A percentile compares a stretch with the other conserved stretches of the same genome.
phyloP scores from a whole-genome alignment of 2,329 filamentous ascomycete genomes.

The Exserohilum rostratum region DNA sequence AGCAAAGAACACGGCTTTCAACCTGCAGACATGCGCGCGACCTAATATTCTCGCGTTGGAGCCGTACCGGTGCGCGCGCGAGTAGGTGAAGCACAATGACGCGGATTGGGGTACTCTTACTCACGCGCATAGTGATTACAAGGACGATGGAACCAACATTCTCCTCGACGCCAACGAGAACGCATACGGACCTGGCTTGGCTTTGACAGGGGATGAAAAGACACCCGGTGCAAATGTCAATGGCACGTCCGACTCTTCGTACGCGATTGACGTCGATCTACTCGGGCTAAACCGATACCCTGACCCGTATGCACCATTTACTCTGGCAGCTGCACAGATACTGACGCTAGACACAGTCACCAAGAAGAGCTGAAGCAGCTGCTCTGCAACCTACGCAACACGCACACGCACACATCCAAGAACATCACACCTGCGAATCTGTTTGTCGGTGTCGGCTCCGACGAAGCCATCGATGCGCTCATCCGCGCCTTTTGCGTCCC shows the following conservation, averaged over 20 bases:
- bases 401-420: constrained; percentile 77
- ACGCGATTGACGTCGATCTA: constrained; percentile 71
- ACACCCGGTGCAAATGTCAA: constrained; percentile 53
- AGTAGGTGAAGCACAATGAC: constrained; percentile 50
- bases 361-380: constrained; percentile 84
- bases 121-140: constrained; percentile 77
- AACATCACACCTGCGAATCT: constrained; percentile 79
- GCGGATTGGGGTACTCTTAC: constrained; percentile 3
- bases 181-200: constrained; percentile 83
- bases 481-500: constrained; percentile 92
- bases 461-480: constrained; percentile 95
- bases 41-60: constrained; percentile 60
- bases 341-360: constrained; percentile 60
- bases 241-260: constrained; percentile 44
- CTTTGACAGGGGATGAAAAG: constrained; percentile 56
- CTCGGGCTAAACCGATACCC: constrained; percentile 90
- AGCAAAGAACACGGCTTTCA: constrained; percentile 46
- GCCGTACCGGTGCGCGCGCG: constrained; percentile 61
- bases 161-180: constrained; percentile 99
- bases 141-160: constrained; percentile 94
- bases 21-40: constrained; percentile 58
- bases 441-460: constrained; percentile 93
- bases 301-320: constrained; percentile 66
- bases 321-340: background rate
- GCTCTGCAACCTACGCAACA: constrained; percentile 87